These are phyloP conservation scores for Kuraishia floccosa DNA, from an alignment of 805 yeast genomes.

Conservation along the genomic window DNA sequence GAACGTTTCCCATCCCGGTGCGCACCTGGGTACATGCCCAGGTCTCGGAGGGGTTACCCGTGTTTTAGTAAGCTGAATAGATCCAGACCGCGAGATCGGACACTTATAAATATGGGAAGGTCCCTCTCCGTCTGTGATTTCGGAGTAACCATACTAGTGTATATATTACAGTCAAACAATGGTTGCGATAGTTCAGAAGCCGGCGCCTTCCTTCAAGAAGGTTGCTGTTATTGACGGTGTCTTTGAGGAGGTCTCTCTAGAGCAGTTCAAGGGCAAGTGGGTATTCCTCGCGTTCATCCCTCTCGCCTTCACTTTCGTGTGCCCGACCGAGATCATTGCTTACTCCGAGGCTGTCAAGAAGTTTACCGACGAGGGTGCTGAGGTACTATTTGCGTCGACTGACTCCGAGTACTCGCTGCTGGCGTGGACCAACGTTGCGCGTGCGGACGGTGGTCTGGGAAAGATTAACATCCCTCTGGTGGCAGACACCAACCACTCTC, in stretches of 20 bases:
- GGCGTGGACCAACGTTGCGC: constrained; percentile 96
- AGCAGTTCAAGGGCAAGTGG: constrained; percentile 97
- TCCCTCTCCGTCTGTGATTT: too few species aligned
- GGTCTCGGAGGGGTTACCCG: too few species aligned
- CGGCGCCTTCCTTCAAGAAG: constrained; percentile 94
- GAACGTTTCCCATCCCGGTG: too few species aligned
- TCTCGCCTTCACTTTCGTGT: constrained; percentile 97
- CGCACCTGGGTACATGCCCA: too few species aligned
- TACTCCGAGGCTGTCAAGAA: constrained; percentile 91
- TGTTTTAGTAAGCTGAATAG: too few species aligned
- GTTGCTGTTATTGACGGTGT: constrained; percentile 96
- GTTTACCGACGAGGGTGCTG: constrained; percentile 79
- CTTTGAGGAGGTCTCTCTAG: constrained; percentile 91
- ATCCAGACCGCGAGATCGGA: too few species aligned
- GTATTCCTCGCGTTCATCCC: constrained; percentile 95
- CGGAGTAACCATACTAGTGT: too few species aligned
- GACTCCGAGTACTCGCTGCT: constrained; percentile 96
- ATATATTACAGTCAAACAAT: too few species aligned
- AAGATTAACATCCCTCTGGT: constrained; percentile 87
- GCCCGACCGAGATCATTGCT: constrained; percentile 99
- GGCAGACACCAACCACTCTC: constrained; percentile 94
- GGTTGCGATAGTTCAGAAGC: constrained; percentile 88
- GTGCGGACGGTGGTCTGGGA: constrained; percentile 98
- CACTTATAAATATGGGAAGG: too few species aligned
- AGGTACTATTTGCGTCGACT: constrained; percentile 92